phyloP scores from a whole-genome alignment of 2,329 filamentous ascomycete genomes.

The Phialophora expanda region DNA sequence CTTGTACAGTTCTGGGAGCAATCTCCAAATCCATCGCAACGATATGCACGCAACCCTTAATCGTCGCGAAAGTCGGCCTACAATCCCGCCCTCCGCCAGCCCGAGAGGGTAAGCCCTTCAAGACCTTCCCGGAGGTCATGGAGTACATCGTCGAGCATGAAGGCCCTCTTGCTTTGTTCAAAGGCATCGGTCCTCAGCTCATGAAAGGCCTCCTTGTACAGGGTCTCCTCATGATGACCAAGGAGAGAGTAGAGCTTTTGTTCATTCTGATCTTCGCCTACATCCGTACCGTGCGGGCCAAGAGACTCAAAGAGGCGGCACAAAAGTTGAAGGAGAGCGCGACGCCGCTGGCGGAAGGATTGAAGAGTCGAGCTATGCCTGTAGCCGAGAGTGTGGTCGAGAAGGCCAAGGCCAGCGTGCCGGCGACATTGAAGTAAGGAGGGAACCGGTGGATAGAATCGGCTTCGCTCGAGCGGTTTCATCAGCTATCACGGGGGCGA shows the following conservation, averaged over 20 bases:
- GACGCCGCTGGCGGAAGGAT: slow-evolving; percentile 14
- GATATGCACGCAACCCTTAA: slow-evolving; percentile 89
- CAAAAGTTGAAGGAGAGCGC: slow-evolving; percentile 44
- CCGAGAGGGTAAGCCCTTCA: slow-evolving; percentile 88
- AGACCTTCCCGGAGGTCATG: slow-evolving; percentile 93
- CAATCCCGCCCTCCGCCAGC: slow-evolving; percentile 89
- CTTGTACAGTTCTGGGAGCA: slow-evolving; percentile 75
- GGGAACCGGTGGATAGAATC: not conserved
- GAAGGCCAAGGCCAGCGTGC: slow-evolving; percentile 62
- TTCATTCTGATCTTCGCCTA: slow-evolving; percentile 88
- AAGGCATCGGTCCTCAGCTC: slow-evolving; percentile 93
- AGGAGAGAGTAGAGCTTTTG: slow-evolving; percentile 89
- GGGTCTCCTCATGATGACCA: slow-evolving; percentile 98
- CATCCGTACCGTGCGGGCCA: slow-evolving; percentile 70
- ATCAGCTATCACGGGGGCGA: not conserved
- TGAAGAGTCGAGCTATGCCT: slow-evolving; percentile 32
- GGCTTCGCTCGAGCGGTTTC: not conserved
- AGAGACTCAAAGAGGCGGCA: slow-evolving; percentile 71
- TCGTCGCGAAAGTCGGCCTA: slow-evolving; percentile 95
- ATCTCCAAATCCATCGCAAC: slow-evolving; percentile 93
- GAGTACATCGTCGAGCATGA: slow-evolving; percentile 89
- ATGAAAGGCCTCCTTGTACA: slow-evolving; percentile 92
- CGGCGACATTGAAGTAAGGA: slow-evolving; percentile 54
- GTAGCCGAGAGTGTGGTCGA: slow-evolving; percentile 36
- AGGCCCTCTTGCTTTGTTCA: slow-evolving; percentile 83